These are phyloP conservation scores for Thelonectria rubi DNA, from an alignment of 2,329 filamentous ascomycete genomes.

Conservation along the genomic window DNA sequence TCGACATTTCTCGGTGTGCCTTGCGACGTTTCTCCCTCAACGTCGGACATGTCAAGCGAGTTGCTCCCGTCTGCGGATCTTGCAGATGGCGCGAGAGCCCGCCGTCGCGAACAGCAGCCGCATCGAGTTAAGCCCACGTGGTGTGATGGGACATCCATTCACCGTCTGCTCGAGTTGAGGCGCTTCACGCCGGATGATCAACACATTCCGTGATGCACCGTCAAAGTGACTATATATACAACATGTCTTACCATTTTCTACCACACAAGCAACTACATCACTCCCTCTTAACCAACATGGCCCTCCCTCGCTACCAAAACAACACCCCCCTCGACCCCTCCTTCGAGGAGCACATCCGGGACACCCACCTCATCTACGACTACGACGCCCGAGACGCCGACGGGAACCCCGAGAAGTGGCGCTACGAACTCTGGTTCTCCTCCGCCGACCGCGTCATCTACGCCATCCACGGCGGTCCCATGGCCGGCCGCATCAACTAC, in stretches of 20 bases:
- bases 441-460: constrained; percentile 64
- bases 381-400: constrained; percentile 58
- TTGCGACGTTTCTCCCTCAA: no score
- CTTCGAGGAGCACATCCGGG: constrained; percentile 58
- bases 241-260: background rate
- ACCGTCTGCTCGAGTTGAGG: background rate
- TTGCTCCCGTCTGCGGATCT: background rate
- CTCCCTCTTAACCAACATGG: constrained; percentile 23
- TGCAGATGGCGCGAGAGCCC: background rate
- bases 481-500: constrained; percentile 64
- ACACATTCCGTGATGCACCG: background rate
- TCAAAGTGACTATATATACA: background rate
- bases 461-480: constrained; percentile 67
- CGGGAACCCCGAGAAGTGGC: constrained; percentile 66
- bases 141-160: background rate
- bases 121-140: constrained; percentile 3
- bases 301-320: constrained; percentile 37
- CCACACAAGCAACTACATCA: constrained; percentile 1
- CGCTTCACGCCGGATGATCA: background rate
- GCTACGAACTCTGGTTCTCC: constrained; percentile 70
- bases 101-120: background rate
- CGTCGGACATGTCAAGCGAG: background rate
- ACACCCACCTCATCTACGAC: constrained; percentile 66
- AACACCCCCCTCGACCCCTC: constrained; percentile 40
- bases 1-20: background rate